Conservation (phyloP, 495 filamentous ascomycete species). For the Penicillium lagena region DNA sequence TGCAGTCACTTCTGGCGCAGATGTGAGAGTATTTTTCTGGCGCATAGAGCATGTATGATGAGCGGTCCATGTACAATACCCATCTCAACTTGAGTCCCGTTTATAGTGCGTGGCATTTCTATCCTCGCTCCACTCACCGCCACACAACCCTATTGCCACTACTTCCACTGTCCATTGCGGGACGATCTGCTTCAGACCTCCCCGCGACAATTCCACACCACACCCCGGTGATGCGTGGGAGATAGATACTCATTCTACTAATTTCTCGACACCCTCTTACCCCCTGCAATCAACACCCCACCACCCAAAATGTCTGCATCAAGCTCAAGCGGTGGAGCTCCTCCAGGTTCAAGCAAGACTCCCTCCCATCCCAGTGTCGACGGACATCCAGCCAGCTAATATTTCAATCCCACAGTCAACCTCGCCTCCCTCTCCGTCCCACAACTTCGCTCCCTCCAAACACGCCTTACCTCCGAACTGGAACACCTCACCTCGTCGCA, state of each 20-base stretch:
- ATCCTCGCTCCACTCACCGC: too few species aligned
- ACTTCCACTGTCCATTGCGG: background rate
- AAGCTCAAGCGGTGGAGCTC: slow-evolving; percentile 20
- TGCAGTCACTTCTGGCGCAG: slow-evolving; percentile 34
- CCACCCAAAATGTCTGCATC: slow-evolving; percentile 19
- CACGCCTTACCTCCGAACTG: slow-evolving; percentile 91
- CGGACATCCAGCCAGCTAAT: slow-evolving; percentile 2
- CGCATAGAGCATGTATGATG: background rate
- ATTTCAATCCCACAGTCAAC: slow-evolving; percentile 43
- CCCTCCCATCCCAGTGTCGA: background rate
- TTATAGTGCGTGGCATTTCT: too few species aligned
- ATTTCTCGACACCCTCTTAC: background rate
- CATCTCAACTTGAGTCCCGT: too few species aligned
- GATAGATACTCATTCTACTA: background rate
- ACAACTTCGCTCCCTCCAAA: slow-evolving; percentile 68
- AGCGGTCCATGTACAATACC: background rate
- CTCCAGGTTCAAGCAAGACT: slow-evolving; percentile 24
- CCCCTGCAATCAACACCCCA: background rate
- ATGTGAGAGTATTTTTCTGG: slow-evolving; percentile 18
- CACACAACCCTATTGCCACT: background rate
- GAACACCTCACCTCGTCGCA: slow-evolving; percentile 89
- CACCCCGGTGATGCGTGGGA: background rate
- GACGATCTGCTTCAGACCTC: slow-evolving; percentile 1
- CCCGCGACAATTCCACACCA: slow-evolving; percentile 9
- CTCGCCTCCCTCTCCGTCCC: slow-evolving; percentile 50